phyloP scores from a whole-genome alignment of 2,329 filamentous ascomycete species.

The Trichoderma gracile region DNA sequence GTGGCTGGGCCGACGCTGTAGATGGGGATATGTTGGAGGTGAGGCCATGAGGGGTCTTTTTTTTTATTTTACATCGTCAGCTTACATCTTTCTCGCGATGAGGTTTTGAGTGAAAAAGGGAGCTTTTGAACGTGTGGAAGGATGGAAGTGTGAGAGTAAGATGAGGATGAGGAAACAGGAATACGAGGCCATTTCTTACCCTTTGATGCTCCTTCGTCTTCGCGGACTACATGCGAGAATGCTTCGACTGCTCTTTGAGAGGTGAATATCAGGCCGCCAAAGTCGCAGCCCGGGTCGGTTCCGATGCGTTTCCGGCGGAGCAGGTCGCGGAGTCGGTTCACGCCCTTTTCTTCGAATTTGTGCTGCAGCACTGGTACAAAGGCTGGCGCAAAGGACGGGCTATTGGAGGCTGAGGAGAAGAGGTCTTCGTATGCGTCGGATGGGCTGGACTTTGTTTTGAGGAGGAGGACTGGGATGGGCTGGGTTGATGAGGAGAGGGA shows the following conservation, averaged over 20 bases:
- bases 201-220: conserved; percentile 32
- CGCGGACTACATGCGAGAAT: conserved; percentile 63
- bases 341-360: conserved; percentile 60
- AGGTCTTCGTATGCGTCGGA: conserved; percentile 71
- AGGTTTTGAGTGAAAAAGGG: no score
- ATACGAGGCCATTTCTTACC: not conserved
- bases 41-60: conserved; percentile 45
- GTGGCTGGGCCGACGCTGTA: conserved; percentile 84
- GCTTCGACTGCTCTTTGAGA: conserved; percentile 82
- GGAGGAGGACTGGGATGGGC: conserved; percentile 60
- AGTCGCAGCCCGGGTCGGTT: conserved; percentile 44
- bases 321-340: conserved; percentile 53
- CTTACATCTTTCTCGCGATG: no score
- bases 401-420: conserved; percentile 49
- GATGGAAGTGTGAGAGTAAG: no score
- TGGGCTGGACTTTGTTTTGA: conserved; percentile 76
- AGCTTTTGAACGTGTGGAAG: not conserved
- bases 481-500: conserved; percentile 15
- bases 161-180: no score
- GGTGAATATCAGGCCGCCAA: conserved; percentile 81
- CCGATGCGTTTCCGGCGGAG: conserved; percentile 50
- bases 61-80: no score
- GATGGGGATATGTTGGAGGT: conserved; percentile 59
- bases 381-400: conserved; percentile 56
- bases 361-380: conserved; percentile 81